phyloP scores from a whole-genome alignment of 2,329 filamentous ascomycete species.

The Falciphora oryzae region DNA sequence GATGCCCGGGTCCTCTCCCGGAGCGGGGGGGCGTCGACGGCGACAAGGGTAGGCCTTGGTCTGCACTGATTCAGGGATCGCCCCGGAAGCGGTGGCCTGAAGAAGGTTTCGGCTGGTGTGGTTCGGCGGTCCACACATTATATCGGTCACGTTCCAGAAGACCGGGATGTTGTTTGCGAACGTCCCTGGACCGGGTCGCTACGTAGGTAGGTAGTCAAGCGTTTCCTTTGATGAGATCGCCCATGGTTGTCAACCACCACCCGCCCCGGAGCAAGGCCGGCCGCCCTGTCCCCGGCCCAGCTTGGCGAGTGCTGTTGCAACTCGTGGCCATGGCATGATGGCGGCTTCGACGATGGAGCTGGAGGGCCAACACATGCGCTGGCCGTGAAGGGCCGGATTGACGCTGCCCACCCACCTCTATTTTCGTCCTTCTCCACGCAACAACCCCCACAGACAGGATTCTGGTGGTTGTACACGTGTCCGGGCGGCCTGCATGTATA shows the following conservation, averaged over 20 bases:
- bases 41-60: not conserved
- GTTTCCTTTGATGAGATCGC: not conserved
- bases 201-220: not conserved
- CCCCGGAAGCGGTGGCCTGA: not conserved
- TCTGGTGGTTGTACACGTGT: not conserved
- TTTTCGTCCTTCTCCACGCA: not conserved
- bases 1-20: not conserved
- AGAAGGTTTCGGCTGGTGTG: not conserved
- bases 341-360: not conserved
- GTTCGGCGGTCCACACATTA: not conserved
- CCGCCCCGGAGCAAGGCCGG: too few species aligned
- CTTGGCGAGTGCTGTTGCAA: not conserved
- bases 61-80: not conserved
- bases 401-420: not conserved
- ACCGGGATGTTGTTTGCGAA: not conserved
- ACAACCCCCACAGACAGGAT: not conserved
- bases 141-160: constrained; percentile 1
- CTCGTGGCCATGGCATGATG: not conserved
- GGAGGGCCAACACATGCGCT: not conserved
- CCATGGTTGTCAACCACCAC: not conserved
- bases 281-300: not conserved
- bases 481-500: not conserved
- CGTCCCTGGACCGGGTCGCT: not conserved
- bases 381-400: not conserved
- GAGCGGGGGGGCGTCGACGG: not conserved